A percentile compares a stretch with the other conserved stretches of the same genome.
These are phyloP conservation scores for Termitomyces sp. DNA, from an alignment of 768 basidiomycete genomes.

Conservation along the genomic window DNA sequence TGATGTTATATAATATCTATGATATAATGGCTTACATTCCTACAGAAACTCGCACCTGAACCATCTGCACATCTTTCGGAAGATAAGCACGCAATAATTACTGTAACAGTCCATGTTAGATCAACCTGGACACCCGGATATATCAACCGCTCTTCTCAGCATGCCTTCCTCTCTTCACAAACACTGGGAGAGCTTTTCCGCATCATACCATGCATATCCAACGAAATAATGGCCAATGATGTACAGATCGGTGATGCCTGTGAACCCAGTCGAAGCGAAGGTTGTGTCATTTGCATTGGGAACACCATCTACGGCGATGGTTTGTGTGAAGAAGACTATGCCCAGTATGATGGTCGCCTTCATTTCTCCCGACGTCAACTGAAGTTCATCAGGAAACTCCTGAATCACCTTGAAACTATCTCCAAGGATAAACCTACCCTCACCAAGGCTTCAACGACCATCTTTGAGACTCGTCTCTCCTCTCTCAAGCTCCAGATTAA, in stretches of 20 bases:
- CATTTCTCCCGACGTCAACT: constrained; percentile 33
- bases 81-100: constrained; percentile 42
- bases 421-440: constrained; percentile 25
- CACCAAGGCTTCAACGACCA: constrained; percentile 32
- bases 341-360: constrained; percentile 29
- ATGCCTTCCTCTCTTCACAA: constrained; percentile 65
- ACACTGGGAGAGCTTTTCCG: constrained; percentile 59
- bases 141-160: constrained; percentile 59
- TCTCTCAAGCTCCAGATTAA: constrained; percentile 58
- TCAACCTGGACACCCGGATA: constrained; percentile 57
- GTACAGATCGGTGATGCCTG: constrained; percentile 8
- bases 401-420: constrained; percentile 22
- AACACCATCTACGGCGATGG: constrained; percentile 54
- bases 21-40: not conserved
- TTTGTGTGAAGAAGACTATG: constrained; percentile 43
- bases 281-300: constrained; percentile 58
- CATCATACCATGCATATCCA: constrained; percentile 57
- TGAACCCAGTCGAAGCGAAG: constrained; percentile 16
- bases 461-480: constrained; percentile 43
- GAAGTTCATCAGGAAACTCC: constrained; percentile 21
- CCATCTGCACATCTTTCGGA: constrained; percentile 15
- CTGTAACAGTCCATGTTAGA: constrained; percentile 54
- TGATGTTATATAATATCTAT: not conserved
- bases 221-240: constrained; percentile 43
- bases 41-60: constrained; percentile 22